phyloP scores from a whole-genome alignment of 768 basidiomycete species.

The Lentinula guzmanii region DNA sequence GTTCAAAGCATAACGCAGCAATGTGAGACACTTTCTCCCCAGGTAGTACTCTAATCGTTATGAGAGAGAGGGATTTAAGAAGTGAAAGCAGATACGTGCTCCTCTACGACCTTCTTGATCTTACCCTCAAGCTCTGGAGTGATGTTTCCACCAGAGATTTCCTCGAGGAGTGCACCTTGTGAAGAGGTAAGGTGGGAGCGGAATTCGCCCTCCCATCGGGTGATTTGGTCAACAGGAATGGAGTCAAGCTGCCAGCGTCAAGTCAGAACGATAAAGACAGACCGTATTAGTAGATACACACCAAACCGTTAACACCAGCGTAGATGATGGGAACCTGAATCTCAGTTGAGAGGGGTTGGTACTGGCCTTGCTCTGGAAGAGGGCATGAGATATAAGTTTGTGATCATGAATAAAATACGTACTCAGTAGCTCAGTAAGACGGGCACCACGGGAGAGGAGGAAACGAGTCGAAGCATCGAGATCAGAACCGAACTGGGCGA shows the following conservation, averaged over 20 bases:
- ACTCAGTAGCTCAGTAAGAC: constrained; percentile 95
- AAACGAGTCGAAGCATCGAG: constrained; percentile 99
- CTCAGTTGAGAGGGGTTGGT: constrained; percentile 91
- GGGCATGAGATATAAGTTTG: constrained; percentile 8
- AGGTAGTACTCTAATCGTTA: not conserved
- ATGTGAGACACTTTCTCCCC: not conserved
- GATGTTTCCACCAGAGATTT: constrained; percentile 79
- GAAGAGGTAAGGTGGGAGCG: constrained; percentile 76
- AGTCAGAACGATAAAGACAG: constrained; percentile 3
- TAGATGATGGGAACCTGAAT: constrained; percentile 98
- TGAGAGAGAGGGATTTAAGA: constrained; percentile 29
- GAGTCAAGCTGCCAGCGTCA: constrained; percentile 65
- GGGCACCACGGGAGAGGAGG: constrained; percentile 95
- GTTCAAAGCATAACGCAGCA: not conserved
- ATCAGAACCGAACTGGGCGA: constrained; percentile 99
- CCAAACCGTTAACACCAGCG: constrained; percentile 98
- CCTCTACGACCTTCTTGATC: constrained; percentile 94
- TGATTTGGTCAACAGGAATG: constrained; percentile 92
- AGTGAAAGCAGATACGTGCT: constrained; percentile 78
- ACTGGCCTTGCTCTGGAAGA: constrained; percentile 89
- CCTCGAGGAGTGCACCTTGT: constrained; percentile 71
- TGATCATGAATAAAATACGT: constrained; percentile 20
- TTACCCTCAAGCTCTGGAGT: constrained; percentile 87
- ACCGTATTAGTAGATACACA: constrained; percentile 28
- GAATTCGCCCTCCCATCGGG: constrained; percentile 90